These are phyloP conservation scores for Cyclotella distinguenda DNA, from an alignment of 108 stramenopile species.

Conservation along the genomic window DNA sequence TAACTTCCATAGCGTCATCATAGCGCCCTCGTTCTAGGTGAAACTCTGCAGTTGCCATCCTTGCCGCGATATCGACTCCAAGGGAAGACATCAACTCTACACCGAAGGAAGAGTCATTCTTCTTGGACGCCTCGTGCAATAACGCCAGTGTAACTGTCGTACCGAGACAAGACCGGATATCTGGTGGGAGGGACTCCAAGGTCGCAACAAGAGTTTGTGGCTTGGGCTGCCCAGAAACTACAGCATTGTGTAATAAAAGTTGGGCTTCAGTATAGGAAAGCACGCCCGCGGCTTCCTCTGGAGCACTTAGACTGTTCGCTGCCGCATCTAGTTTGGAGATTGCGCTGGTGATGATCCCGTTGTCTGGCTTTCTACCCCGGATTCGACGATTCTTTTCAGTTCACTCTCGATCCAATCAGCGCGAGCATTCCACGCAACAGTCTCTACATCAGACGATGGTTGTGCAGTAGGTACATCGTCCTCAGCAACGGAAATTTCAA, in stretches of 20 bases:
- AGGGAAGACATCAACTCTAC: conserved; percentile 22
- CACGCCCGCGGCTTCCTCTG: conserved; percentile 16
- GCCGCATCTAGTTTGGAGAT: conserved; percentile 24
- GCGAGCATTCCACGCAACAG: conserved; percentile 40
- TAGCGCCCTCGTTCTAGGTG: conserved; percentile 54
- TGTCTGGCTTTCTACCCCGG: conserved; percentile 10
- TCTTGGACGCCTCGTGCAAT: conserved; percentile 31
- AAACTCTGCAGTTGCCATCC: conserved; percentile 51
- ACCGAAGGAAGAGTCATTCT: conserved; percentile 12
- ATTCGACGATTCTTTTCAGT: conserved; percentile 14
- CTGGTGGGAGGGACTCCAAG: conserved; percentile 59
- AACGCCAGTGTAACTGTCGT: conserved; percentile 58
- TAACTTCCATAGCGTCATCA: conserved; percentile 56
- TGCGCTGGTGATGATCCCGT: conserved; percentile 27
- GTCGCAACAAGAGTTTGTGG: conserved; percentile 25
- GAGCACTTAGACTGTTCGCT: neutral
- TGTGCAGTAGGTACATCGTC: conserved; percentile 41
- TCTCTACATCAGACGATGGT: conserved; percentile 31
- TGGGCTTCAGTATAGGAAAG: conserved; percentile 31
- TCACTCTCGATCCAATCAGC: conserved; percentile 45
- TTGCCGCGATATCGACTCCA: conserved; percentile 20
- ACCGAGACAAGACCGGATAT: conserved; percentile 57
- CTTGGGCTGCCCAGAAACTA: conserved; percentile 10
- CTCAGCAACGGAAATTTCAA: neutral
- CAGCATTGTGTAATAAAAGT: conserved; percentile 33